Evolutionary conservation across 257 asterid species (phyloP), one percentile per base, ranked within the genome.

Genomic region (Nicotiana benthamiana): DNA sequence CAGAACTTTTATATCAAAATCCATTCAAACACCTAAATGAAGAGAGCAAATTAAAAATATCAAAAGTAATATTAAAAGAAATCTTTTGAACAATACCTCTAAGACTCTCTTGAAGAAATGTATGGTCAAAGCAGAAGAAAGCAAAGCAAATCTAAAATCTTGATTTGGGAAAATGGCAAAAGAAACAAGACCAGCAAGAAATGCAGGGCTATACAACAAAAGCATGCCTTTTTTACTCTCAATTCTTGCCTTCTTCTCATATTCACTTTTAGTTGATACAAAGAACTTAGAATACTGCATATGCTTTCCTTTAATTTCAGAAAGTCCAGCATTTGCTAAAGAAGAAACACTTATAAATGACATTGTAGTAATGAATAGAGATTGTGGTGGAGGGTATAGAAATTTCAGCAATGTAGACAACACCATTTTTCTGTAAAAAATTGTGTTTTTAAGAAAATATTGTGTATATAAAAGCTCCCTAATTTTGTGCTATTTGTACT

Each of bases 201-300:
- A 67, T 0, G 97, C 93, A 1, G 98, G 98, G 13, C 91, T 84
- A 81, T 94, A 94, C 3, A 83, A 9, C 2, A 88, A 1, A 6
- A 93, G 75, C 97, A 94, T 90, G 13, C 98, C 98, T 2, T 9
- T 84, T 86, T 82, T 90, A 51, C 97, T 86, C 0, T 90, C 79
- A 32, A 94, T 52, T 83, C 68, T 77, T 0, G 83, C 77, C 79
- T 83, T 30, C 15, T 56, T 26, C 9, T 26, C 88, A 75, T 22
- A 86, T 88, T 60, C 77, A 77, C 40, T 82, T 90, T 72, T 46
- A 22, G 12, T 24, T 72, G 78, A 43, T 72, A 20, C 78, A 84
- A 84, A 89, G 83, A 94, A 91, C 84, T 94, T 94, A 65, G 98
- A 91, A 81, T 94, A 94, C 61, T 88, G 89, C 79, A 94, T 89